Base-by-base conservation (phyloP, 352 stramenopile genomes). In the Globisporangium paddicum region DNA sequence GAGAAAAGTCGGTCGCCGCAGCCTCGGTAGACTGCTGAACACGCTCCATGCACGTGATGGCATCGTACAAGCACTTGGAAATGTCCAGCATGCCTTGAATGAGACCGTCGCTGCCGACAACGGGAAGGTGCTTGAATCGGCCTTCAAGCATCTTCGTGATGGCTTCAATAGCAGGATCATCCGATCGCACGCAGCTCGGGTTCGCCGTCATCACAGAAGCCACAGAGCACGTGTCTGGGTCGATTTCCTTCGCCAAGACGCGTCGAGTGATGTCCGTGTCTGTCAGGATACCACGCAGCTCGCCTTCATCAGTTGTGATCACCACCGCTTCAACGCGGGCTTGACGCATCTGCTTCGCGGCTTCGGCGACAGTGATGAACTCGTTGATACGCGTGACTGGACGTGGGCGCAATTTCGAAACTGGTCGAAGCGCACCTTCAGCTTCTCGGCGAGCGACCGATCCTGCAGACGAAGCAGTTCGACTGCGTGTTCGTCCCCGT, bases 121-220 rank as follows among this genome's bases (percentile, higher is more conserved):
- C 82, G 0, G 87, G 87, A 59, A 96, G 69, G 63, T 96, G 85
- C 60, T 95, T 95, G 63, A 95, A 95, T 11, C 82, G 82, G 9
- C 86, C 86, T 67, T 94, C 82, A 4, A 95, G 73, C 87, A 96
- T 96, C 65, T 93, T 90, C 0, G 85, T 95, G 50, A 96, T 90
- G 18, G 87, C 86, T 62, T 95, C 82, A 26, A 92, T 92, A 0
- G 87, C 87, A 30, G 76, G 84, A 51, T 96, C 87, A 14, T 92
- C 82, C 61, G 80, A 83, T 28, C 73, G 81, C 41, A 95, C 86
- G 35, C 82, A 95, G 37, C 68, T 87, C 23, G 87, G 87, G 48
- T 89, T 89, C 13, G 65, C 82, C 3, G 87, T 96, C 87, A 96
- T 96, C 16, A 94, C 86, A 1, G 82, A 82, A 5, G 82, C 73